A percentile compares a stretch with the other conserved stretches of the same genome.
Evolutionary conservation across 2,329 filamentous ascomycete genomes (phyloP).

Genomic region (Gremmenia infestans): DNA sequence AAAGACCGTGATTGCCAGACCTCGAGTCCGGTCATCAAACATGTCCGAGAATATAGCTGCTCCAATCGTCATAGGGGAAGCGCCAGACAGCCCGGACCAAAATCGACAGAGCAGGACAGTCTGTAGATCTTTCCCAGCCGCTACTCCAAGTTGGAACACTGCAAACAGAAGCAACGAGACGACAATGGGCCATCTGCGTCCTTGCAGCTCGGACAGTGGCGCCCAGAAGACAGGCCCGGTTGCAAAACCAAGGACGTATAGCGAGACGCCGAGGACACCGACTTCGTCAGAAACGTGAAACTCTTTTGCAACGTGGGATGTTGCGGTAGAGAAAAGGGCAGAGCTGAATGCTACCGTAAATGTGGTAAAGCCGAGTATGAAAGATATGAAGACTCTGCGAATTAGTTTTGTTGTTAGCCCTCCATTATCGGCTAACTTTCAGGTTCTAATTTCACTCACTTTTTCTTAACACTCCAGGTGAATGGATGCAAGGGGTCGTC

Average conservation of each 20-base stretch:
- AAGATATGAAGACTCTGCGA: not conserved
- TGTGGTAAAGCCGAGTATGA: constrained; percentile 31
- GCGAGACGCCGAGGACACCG: constrained; percentile 50
- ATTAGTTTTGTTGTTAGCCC: not conserved
- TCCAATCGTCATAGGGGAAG: constrained; percentile 22
- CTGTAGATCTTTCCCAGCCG: constrained; percentile 50
- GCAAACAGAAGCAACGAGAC: constrained; percentile 51
- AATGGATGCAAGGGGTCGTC: not conserved
- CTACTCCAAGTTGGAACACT: constrained; percentile 54
- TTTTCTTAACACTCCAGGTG: not conserved
- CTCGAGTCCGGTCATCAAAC: constrained; percentile 14
- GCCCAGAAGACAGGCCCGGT: constrained; percentile 63
- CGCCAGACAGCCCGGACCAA: constrained; percentile 56
- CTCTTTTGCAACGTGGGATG: constrained; percentile 42
- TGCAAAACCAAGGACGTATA: constrained; percentile 55
- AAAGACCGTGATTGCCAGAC: constrained; percentile 6
- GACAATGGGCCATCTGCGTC: constrained; percentile 53
- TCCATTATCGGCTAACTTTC: not conserved
- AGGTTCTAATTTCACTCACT: not conserved
- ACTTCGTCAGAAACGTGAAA: constrained; percentile 52
- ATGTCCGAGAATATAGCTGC: constrained; percentile 17
- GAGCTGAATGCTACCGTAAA: constrained; percentile 8
- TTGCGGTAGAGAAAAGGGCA: constrained; percentile 42
- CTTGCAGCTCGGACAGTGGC: constrained; percentile 58
- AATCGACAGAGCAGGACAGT: constrained; percentile 60